These are phyloP conservation scores for Oryza punctata DNA, from an alignment of 176 grass and related monocot genomes.

Conservation along the genomic window DNA sequence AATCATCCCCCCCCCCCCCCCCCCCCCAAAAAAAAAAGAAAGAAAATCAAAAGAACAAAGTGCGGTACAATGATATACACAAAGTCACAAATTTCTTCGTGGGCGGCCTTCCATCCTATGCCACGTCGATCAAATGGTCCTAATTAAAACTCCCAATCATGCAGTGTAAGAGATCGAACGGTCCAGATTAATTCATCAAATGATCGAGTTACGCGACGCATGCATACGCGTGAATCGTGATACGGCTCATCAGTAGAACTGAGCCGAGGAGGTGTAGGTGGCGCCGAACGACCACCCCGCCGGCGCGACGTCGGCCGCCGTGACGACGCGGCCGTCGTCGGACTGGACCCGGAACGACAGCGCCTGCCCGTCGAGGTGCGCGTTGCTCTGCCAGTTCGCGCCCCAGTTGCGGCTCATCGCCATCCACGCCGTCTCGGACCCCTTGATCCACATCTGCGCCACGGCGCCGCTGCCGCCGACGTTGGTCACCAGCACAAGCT, in stretches of 20 bases:
- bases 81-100: not conserved
- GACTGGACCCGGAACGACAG: conserved; percentile 53
- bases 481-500: conserved; percentile 52
- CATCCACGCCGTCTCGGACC: conserved; percentile 41
- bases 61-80: not conserved
- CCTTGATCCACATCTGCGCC: conserved; percentile 53
- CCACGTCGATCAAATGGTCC: conserved; percentile 5
- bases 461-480: conserved; percentile 65
- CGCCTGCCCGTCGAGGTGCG: conserved; percentile 38
- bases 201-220: too few species aligned
- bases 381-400: conserved; percentile 57
- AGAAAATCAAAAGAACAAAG: not conserved
- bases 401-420: conserved; percentile 55
- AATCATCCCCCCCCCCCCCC: too few species aligned
- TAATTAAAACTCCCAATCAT: not conserved
- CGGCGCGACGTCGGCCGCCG: conserved; percentile 55
- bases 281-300: conserved; percentile 55
- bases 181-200: too few species aligned
- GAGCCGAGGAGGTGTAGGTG: conserved; percentile 43
- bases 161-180: too few species aligned
- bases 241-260: conserved; percentile 33
- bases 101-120: conserved; percentile 25
- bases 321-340: conserved; percentile 49
- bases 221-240: too few species aligned
- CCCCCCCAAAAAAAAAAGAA: too few species aligned